Evolutionary conservation across 2,329 filamentous ascomycete species (phyloP).

Genomic region (Orbilia blumenaviensis): DNA sequence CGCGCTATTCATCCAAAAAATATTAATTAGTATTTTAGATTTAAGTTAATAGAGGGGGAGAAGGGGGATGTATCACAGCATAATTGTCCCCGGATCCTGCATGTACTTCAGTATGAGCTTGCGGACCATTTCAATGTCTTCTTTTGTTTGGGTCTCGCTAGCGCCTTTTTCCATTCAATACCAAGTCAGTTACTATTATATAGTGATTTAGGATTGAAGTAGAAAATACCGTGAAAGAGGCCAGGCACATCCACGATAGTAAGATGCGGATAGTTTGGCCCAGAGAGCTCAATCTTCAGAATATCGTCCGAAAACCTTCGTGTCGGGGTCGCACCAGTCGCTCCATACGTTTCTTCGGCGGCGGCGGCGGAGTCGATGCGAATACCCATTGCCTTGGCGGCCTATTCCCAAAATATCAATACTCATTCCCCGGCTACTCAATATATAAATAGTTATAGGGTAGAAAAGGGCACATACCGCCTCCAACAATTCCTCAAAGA

Average conservation of each 20-base stretch:
- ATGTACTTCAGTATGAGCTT: too few relatives aligned
- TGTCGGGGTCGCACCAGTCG: not conserved
- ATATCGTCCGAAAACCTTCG: constrained; percentile 56
- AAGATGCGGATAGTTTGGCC: constrained; percentile 52
- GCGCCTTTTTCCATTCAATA: too few relatives aligned
- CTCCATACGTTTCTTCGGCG: not conserved
- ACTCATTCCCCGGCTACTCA: too few relatives aligned
- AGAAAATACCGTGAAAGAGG: constrained; percentile 55
- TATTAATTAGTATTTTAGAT: too few relatives aligned
- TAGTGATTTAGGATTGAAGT: not conserved
- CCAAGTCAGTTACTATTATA: too few relatives aligned
- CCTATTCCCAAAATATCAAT: constrained; percentile 27
- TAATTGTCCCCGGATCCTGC: too few relatives aligned
- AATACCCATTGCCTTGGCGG: constrained; percentile 54
- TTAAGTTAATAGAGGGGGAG: too few relatives aligned
- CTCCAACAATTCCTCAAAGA: constrained; percentile 11
- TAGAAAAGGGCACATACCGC: not conserved
- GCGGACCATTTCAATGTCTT: too few relatives aligned
- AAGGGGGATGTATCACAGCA: too few relatives aligned
- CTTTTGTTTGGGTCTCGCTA: too few relatives aligned
- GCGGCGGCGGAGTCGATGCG: not conserved
- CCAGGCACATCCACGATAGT: constrained; percentile 57
- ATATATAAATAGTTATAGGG: not conserved
- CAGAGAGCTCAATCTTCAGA: constrained; percentile 56
- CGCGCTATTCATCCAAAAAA: not conserved